Base-by-base conservation (phyloP, 257 asterid genomes). In the Solanum appendiculatum region DNA sequence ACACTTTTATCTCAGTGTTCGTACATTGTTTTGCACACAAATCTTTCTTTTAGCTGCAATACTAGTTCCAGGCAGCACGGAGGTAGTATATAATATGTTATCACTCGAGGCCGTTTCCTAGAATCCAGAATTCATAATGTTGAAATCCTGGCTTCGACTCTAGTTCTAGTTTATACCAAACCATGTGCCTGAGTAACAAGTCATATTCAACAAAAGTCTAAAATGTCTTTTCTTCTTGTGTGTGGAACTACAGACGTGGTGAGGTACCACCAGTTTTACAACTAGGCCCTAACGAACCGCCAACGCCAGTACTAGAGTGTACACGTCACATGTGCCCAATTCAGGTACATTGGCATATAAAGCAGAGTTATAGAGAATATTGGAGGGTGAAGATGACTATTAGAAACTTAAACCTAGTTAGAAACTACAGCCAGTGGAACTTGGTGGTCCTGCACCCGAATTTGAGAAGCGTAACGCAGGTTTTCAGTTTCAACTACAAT, bases 331-430 rank as follows among this genome's bases (percentile, higher is more conserved):
- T 96, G 98, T 95, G 98, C 89, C 98, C 98, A 7, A 88, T 95
- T 73, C 88, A 74, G 89, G 92, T 95, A 46, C 98, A 95, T 63
- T 95, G 98, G 98, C 98, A 95, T 88, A 91, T 95, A 70, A 95
- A 92, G 86, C 88, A 29, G 51, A 94, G 94, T 80, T 96, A 96
- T 82, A 95, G 20, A 34, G 86, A 92, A 29, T 95, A 96, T 66
- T 96, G 99, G 99, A 92, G 98, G 85, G 98, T 94, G 33, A 96
- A 96, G 86, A 83, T 96, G 29, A 96, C 99, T 2, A 83, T 96
- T 33, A 90, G 89, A 6, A 95, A 96, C 86, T 89, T 88, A 3
- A 96, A 96, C 37, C 88, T 73, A 34, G 94, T 88, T 23, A 91
- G 83, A 90, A 96, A 95, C 56, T 96, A 93, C 86, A 92, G 90